A percentile compares a stretch with the other conserved stretches of the same genome.
Evolutionary conservation across 2,329 filamentous ascomycete species (phyloP).

Genomic region (Epichloe baconii): DNA sequence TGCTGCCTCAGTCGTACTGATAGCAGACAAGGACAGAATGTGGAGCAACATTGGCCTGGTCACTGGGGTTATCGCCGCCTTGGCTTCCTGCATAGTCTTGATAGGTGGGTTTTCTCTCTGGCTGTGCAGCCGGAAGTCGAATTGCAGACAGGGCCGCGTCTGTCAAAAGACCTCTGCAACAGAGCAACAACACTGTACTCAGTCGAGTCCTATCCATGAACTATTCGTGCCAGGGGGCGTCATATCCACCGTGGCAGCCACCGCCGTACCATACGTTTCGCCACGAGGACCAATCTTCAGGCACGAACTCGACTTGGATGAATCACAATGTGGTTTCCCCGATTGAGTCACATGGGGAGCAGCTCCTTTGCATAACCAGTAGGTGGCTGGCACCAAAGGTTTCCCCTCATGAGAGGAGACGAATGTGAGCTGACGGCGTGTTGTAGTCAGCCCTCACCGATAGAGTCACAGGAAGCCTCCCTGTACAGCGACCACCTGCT

Average conservation of each 20-base stretch:
- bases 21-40: neutral
- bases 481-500: neutral
- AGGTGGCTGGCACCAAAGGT: neutral
- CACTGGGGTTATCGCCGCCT: neutral
- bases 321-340: neutral
- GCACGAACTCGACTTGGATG: neutral
- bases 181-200: neutral
- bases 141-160: neutral
- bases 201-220: neutral
- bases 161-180: neutral
- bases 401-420: neutral
- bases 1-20: neutral
- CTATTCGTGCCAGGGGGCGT: neutral
- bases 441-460: slow-evolving; percentile 1
- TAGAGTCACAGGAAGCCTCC: neutral
- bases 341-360: neutral
- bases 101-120: neutral
- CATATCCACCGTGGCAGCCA: neutral
- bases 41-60: neutral
- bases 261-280: neutral
- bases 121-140: neutral
- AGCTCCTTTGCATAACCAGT: neutral
- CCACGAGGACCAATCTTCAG: neutral
- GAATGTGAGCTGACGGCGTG: neutral
- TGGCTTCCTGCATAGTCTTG: neutral